Conservation (phyloP, 768 basidiomycete genomes). For the Pulveroboletus sp. region DNA sequence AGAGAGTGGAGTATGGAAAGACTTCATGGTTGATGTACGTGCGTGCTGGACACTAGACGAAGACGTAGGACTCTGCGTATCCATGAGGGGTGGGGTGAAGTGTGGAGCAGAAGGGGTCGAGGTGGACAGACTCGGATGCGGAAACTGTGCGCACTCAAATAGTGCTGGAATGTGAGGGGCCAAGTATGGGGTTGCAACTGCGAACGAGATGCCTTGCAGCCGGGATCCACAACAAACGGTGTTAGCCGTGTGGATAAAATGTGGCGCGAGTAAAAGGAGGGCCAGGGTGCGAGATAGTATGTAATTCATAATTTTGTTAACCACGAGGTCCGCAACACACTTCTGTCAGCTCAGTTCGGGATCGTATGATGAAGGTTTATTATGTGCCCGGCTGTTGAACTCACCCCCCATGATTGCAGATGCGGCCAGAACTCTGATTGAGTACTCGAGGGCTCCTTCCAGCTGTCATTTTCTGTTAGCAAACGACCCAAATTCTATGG, state of each 20-base stretch:
- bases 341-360: neutral
- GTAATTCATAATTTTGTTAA: constrained; percentile 2
- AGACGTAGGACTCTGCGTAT: neutral
- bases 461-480: neutral
- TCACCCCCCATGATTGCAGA: neutral
- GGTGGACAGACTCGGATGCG: neutral
- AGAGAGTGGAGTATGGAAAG: neutral
- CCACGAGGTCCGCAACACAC: constrained; percentile 5
- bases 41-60: neutral
- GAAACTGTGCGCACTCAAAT: constrained; percentile 3
- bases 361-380: neutral
- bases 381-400: neutral
- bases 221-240: neutral
- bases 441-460: neutral
- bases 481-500: no score
- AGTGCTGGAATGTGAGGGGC: neutral
- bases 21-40: neutral
- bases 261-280: neutral
- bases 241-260: neutral
- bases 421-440: no score
- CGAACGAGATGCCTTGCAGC: neutral
- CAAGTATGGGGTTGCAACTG: neutral
- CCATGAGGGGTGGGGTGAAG: neutral
- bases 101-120: neutral
- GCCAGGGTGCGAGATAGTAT: constrained; percentile 2